phyloP scores from a whole-genome alignment of 2,329 filamentous ascomycete species.

The Xylaria sp. region DNA sequence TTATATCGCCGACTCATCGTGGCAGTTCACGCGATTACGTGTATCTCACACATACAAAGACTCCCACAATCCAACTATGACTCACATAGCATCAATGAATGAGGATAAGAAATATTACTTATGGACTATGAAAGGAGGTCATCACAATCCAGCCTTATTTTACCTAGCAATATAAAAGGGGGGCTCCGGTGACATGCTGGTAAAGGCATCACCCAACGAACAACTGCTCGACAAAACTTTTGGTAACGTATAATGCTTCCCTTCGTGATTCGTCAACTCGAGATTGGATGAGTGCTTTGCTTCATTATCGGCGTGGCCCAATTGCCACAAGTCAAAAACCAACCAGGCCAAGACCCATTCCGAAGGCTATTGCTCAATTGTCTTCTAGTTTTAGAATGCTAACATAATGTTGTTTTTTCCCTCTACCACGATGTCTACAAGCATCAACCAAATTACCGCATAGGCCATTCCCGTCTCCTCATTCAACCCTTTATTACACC shows the following conservation, averaged over 20 bases:
- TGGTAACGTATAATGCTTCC: not conserved
- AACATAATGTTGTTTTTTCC: not conserved
- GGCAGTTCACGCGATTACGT: too few species aligned
- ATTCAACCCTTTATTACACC: not conserved
- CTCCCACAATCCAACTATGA: too few species aligned
- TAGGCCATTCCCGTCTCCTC: not conserved
- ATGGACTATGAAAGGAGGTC: not conserved
- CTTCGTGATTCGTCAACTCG: not conserved
- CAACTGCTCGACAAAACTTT: not conserved
- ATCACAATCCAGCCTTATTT: not conserved
- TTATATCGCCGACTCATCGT: too few species aligned
- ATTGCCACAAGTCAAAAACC: not conserved
- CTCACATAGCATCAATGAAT: not conserved
- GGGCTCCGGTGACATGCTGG: not conserved
- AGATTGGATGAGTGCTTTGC: not conserved
- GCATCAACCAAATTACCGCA: conserved; percentile 4
- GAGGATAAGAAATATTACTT: not conserved
- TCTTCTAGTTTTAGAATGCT: conserved; percentile 6
- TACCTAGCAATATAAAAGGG: not conserved
- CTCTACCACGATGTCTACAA: conserved; percentile 7
- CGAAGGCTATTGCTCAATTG: conserved; percentile 1
- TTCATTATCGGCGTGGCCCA: not conserved
- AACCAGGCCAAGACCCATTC: not conserved
- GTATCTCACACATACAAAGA: too few species aligned
- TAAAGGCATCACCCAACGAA: not conserved